Evolutionary conservation across 106 monocot genomes (phyloP), one percentile per base, ranked within the genome.

Genomic region (Hemerocallis citrina): DNA sequence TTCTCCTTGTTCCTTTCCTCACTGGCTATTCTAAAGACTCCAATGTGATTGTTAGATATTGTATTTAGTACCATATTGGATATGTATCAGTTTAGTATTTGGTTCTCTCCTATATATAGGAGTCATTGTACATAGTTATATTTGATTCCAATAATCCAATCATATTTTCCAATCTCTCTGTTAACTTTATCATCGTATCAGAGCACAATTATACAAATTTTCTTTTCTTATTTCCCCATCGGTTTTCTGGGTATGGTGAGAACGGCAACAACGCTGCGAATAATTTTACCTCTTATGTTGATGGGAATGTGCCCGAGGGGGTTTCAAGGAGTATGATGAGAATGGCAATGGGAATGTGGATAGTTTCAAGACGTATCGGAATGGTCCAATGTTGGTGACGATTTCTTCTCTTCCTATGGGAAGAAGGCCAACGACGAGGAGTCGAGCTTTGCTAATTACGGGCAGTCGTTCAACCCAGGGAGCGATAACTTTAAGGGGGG

Each of bases 321-420:
- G 69, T 35, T 98, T 98, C 84, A 29, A 71, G 52, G 78, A 73
- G 25, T 98, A 98, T 73, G 96, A 91, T 19, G 70, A 72, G 68
- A 19, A 62, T 45, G 77, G 72, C n/a, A 66, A 69, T 23, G 76
- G 55, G 34, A 45, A 70, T 13, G 72, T 69, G 7, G 48, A 35
- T 41, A 25, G 23, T 10, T 96, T 96, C 84, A 62, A 52, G 33
- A 65, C 23, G n/a, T 96, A 96, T 72, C 63, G 96, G 22, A 78
- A 81, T 49, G 77, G 46, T 64, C 96, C 52, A 96, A 96, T 60
- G 90, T 91, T 17, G 96, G 96, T 14, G 90, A 91, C 63, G 83
- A 87, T 64, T 49, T 28, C 39, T 96, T 96, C 76, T 15, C 70
- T 1, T 91, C 96, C 57, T 96, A 96, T 60, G 81, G 55, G 30